Base-by-base conservation (phyloP, 1,139 yeast genomes). In the Arxiozyma heterogenica region DNA sequence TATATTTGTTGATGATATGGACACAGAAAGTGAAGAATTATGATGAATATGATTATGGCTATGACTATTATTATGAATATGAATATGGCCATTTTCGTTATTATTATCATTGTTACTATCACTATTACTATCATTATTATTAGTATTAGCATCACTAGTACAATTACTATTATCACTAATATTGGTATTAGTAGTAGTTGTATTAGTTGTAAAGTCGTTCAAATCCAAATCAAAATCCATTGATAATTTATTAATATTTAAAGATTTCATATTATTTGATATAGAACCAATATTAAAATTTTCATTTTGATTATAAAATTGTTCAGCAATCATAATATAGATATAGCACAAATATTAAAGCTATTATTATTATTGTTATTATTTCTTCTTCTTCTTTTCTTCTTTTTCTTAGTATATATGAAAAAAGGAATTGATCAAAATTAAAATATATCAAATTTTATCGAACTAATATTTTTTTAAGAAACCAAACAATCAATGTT, bases 21-120 rank as follows among this genome's bases (percentile, higher is more conserved):
- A 46, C 9, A 46, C 49, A 22, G 49, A 46, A 22, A 46, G 39
- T 9, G 49, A 46, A 38, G 49, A 46, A 34, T 46, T 46, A 34
- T 34, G 15, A 38, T 46, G 38, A 15, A 46, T 20, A 46, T 46
- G 20, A 34, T 34, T 46, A 27, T 27, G 30, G 6, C 8, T 27
- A 27, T 27, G 27, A n/a, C n/a, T n/a, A n/a, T n/a, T n/a, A 7
- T 23, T 23, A 23, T 7, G 27, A 7, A 4, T 23, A 23, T 23
- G 27, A 15, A 5, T 44, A 23, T 44, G 27, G 20, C 4, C 27
- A 11, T 12, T 30, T 9, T 39, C 22, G 3, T 39, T 45, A 41
- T 41, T 21, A 44, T 51, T 44, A 2, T 39, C 41, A 23, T 41
- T 21, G 41, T 49, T 44, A 21, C 20, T 45, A 27, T 11, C 38